phyloP scores from a whole-genome alignment of 208 protist genomes.

The Phytomonas sp. region DNA sequence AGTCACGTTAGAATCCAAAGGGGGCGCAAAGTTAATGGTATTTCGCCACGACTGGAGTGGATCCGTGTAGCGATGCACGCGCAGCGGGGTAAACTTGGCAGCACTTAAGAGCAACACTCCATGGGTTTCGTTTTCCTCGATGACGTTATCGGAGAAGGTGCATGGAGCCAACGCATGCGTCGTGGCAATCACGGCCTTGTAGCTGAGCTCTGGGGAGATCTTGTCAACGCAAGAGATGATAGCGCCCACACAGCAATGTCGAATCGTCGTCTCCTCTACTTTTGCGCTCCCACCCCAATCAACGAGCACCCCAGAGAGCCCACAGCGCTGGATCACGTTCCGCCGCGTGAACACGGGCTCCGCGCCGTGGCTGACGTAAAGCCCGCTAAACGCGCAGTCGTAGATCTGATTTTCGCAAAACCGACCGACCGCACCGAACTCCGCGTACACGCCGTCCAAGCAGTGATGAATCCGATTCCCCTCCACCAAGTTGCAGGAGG shows the following conservation, averaged over 20 bases:
- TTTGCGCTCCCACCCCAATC: slow-evolving; percentile 49
- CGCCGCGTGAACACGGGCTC: slow-evolving; percentile 35
- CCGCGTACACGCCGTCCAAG: slow-evolving; percentile 55
- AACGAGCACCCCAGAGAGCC: slow-evolving; percentile 48
- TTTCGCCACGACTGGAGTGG: slow-evolving; percentile 11
- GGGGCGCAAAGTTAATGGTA: slow-evolving; percentile 12
- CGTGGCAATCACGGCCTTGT: slow-evolving; percentile 32
- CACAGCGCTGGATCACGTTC: slow-evolving; percentile 62
- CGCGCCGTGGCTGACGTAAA: slow-evolving; percentile 52
- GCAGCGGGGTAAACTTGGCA: slow-evolving; percentile 33
- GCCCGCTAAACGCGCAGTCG: slow-evolving; percentile 45
- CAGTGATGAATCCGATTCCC: slow-evolving; percentile 63
- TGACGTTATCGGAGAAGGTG: slow-evolving; percentile 48
- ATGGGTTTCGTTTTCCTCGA: slow-evolving; percentile 70
- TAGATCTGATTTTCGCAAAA: slow-evolving; percentile 60
- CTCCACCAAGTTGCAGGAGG: slow-evolving; percentile 23
- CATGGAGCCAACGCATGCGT: slow-evolving; percentile 33
- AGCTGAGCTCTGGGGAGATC: slow-evolving; percentile 26
- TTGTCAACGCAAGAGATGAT: slow-evolving; percentile 52
- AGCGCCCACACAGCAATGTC: slow-evolving; percentile 40
- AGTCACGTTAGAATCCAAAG: slow-evolving; percentile 9
- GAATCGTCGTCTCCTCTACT: slow-evolving; percentile 24
- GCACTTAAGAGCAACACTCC: slow-evolving; percentile 69
- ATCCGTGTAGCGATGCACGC: slow-evolving; percentile 9
- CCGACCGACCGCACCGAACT: slow-evolving; percentile 32